Evolutionary conservation across 202 grass and related monocot genomes (phyloP), one percentile per base, ranked within the genome.

Genomic region (Bolboschoenoplectus hybrid): DNA sequence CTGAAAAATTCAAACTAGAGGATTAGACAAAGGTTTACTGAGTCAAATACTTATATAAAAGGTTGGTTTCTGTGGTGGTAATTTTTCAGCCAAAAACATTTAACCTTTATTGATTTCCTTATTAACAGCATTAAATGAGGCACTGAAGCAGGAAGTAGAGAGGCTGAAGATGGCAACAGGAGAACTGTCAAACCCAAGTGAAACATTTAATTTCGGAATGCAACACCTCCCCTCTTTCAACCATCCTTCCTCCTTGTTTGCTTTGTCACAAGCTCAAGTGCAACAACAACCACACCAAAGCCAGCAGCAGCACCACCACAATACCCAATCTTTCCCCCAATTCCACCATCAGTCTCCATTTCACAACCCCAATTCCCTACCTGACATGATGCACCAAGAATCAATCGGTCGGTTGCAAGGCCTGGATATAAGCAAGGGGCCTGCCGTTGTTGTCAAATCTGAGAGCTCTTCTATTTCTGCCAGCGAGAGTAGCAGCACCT

Each of bases 131-230:
- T 85, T 99, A 81, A 99, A 97, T 89, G 91, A 97, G 82, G 93
- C 92, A 49, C 83, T 99, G 49, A 97, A 94, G 85, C 92, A 99
- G 86, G 97, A 99, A 87, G 56, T 99, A 86, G 97, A 99, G 45
- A 94, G 91, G 89, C 93, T 99, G 63, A 99, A 91, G 85, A 82
- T 94, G 69, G 97, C 88, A 52, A 99, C 97, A 40, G 93, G 97
- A 56, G 97, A 97, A 84, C 84, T 92, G 84, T 84, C 91, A 86
- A 94, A 90, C 81, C 67, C 68, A 41, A 70, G 79, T 57, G 92
- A 94, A 41, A 88, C 90, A 86, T 97, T 90, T 74, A 93, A 84
- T 85, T 89, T 96, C 88, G 88, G 92, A 91, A 60, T 96, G 87
- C 91, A 92, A 58, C 93, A 97, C 76, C 70, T 91, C 41, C 82